Base-by-base conservation (phyloP, 1,284 basidiomycete genomes). In the Mycena sp. region DNA sequence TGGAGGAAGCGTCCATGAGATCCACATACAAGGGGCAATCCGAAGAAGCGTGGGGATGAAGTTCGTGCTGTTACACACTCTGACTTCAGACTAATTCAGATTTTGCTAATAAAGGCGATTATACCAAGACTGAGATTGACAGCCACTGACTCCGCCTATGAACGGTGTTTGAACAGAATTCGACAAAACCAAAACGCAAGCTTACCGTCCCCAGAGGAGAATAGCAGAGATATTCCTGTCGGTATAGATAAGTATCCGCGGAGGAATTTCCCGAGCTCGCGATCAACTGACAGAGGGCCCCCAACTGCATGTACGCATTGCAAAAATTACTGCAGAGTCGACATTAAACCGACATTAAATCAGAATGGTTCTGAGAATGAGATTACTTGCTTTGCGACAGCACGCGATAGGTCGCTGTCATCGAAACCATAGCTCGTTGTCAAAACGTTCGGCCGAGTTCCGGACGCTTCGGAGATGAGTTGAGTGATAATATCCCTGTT, bases 21-120 rank as follows among this genome's bases (percentile, higher is more conserved):
- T 77, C 64, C 77, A 81, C 37, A 46, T 65, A 37, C 68, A 65
- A 45, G 58, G 71, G 61, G 69, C 71, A 40, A 51, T 64, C 26
- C 63, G 71, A 55, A 50, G 67, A 56, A 71, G n/a, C 17, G 58
- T 43, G 28, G 59, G 54, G 14, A 58, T 56, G n/a, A 66, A 66
- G 16, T 14, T 59, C 21, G 60, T 63, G 56, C 58, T 60, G n/a
- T n/a, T n/a, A n/a, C n/a, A n/a, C n/a, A n/a, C n/a, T n/a, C n/a
- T n/a, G n/a, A n/a, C n/a, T n/a, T n/a, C n/a, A n/a, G n/a, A n/a
- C n/a, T n/a, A n/a, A n/a, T n/a, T n/a, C n/a, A n/a, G n/a, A n/a
- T n/a, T n/a, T n/a, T n/a, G n/a, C n/a, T 7, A 35, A 14, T 9
- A 35, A 14, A 43, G 40, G 21, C 1, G 4, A 23, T 7, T n/a